Percentiles rank a stretch among this genome's conserved stretches.
Evolutionary conservation across 228 moss, liverwort and hornwort genomes (phyloP).

Genomic region (Sphagnum fallax): DNA sequence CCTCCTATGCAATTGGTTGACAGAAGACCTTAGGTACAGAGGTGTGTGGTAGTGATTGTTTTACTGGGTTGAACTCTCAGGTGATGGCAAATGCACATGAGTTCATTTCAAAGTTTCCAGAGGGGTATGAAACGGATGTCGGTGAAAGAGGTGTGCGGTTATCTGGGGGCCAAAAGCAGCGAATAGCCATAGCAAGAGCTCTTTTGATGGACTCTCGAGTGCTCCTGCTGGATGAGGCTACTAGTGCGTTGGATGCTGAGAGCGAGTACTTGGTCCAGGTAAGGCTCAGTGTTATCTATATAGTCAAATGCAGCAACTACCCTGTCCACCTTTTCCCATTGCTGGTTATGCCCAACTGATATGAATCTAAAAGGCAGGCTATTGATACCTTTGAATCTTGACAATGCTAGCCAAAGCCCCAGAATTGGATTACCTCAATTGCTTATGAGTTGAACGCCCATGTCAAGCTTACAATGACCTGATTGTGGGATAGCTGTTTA

Average conservation of each 20-base stretch:
- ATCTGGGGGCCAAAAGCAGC: conserved; percentile 86
- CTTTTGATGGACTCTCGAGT: conserved; percentile 71
- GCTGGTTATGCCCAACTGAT: too few relatives aligned
- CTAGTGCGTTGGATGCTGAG: conserved; percentile 82
- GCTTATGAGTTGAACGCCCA: too few relatives aligned
- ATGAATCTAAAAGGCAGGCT: too few relatives aligned
- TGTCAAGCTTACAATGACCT: too few relatives aligned
- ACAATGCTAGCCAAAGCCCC: too few relatives aligned
- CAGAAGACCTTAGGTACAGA: too few relatives aligned
- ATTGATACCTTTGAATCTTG: too few relatives aligned
- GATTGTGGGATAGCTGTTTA: too few relatives aligned
- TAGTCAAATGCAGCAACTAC: not conserved
- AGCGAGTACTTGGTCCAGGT: conserved; percentile 78
- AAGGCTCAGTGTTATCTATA: not conserved
- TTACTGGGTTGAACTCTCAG: conserved; percentile 12
- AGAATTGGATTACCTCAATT: too few relatives aligned
- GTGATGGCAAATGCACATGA: conserved; percentile 86
- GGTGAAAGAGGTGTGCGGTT: conserved; percentile 81
- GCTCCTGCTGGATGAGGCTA: conserved; percentile 73
- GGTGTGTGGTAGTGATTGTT: too few relatives aligned
- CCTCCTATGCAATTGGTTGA: too few relatives aligned
- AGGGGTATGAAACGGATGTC: conserved; percentile 67
- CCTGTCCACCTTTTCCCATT: too few relatives aligned
- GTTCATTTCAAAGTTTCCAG: conserved; percentile 60
- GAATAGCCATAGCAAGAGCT: conserved; percentile 72